Percentiles rank a stretch among this genome's conserved stretches.
These are phyloP conservation scores for Pseudogymnoascus pannorum DNA, from an alignment of 2,329 filamentous ascomycete genomes.

Conservation along the genomic window DNA sequence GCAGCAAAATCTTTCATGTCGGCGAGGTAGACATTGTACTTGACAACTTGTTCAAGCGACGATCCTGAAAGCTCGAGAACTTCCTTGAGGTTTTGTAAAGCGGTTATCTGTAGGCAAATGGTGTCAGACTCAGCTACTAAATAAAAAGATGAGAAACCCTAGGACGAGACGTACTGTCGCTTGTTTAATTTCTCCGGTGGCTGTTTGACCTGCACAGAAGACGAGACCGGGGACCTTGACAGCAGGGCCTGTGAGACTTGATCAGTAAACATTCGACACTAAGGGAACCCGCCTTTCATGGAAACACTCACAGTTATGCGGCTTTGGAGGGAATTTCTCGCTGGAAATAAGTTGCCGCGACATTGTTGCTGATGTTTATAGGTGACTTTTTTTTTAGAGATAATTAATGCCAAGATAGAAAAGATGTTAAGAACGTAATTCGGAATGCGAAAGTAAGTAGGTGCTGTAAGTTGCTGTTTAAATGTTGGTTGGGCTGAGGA, in stretches of 20 bases:
- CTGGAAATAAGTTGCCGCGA: slow-evolving; percentile 40
- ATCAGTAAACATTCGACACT: not conserved
- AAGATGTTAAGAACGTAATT: not conserved
- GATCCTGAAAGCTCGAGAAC: slow-evolving; percentile 26
- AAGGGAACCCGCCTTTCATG: not conserved
- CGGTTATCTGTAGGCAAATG: slow-evolving; percentile 21
- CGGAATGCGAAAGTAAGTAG: not conserved
- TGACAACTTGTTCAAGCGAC: slow-evolving; percentile 26
- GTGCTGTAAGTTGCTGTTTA: not conserved
- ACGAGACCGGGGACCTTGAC: slow-evolving; percentile 39
- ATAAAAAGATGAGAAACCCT: slow-evolving; percentile 3
- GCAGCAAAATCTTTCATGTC: slow-evolving; percentile 27
- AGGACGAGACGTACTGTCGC: slow-evolving; percentile 33
- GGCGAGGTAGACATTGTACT: slow-evolving; percentile 27
- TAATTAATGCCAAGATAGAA: not conserved
- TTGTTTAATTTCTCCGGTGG: slow-evolving; percentile 41
- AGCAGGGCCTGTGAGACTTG: slow-evolving; percentile 31
- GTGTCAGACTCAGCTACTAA: not conserved
- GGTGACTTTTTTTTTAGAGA: slow-evolving; percentile 7
- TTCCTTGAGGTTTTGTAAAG: slow-evolving; percentile 26
- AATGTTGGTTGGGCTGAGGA: not conserved
- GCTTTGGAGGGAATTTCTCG: slow-evolving; percentile 40
- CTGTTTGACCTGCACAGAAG: slow-evolving; percentile 41
- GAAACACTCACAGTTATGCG: slow-evolving; percentile 36
- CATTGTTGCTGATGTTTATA: slow-evolving; percentile 27